Evolutionary conservation across 208 protist species (phyloP).

Genomic region (Entamoeba invadens): DNA sequence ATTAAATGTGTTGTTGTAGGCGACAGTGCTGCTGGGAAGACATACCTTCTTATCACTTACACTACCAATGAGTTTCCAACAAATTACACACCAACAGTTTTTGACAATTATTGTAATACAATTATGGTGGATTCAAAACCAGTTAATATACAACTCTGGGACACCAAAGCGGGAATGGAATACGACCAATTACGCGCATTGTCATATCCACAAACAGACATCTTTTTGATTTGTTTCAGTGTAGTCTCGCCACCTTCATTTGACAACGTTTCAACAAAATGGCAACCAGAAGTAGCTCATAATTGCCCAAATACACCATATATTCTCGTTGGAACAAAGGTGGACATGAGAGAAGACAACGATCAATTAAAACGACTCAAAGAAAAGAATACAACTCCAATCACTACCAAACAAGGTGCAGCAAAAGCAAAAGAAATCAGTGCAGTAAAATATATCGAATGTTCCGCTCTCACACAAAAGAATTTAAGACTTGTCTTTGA

Average conservation of each 20-base stretch:
- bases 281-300: conserved; percentile 16
- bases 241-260: conserved; percentile 43
- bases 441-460: conserved; percentile 62
- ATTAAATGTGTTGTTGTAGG: background rate
- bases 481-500: conserved; percentile 62
- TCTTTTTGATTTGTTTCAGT: conserved; percentile 61
- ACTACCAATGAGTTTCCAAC: conserved; percentile 11
- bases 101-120: conserved; percentile 34
- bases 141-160: conserved; percentile 25
- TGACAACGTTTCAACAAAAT: conserved; percentile 54
- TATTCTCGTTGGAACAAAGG: conserved; percentile 49
- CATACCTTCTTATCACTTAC: conserved; percentile 13
- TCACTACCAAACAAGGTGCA: conserved; percentile 38
- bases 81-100: conserved; percentile 29
- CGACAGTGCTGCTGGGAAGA: conserved; percentile 12
- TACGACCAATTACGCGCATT: conserved; percentile 48
- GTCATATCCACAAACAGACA: conserved; percentile 43
- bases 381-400: conserved; percentile 25
- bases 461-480: conserved; percentile 62
- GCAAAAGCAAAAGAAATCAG: conserved; percentile 50
- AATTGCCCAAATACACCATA: conserved; percentile 34
- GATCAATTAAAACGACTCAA: conserved; percentile 37
- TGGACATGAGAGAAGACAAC: conserved; percentile 38
- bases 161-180: conserved; percentile 43
- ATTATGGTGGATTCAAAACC: conserved; percentile 11